Evolutionary conservation across 148 eudicot genomes (phyloP).

Genomic region (Camellia sinensis): DNA sequence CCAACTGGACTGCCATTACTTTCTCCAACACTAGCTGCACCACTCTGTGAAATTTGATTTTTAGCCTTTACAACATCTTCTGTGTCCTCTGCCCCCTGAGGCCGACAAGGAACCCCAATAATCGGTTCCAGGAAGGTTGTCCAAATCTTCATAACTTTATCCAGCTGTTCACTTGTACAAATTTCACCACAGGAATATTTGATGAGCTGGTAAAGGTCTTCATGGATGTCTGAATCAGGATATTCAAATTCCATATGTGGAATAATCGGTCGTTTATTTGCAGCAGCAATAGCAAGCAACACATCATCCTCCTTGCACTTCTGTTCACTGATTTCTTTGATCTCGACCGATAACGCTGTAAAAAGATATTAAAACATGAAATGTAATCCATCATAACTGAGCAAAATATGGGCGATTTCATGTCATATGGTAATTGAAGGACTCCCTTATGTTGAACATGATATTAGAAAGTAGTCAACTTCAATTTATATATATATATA

Average conservation of each 20-base stretch:
- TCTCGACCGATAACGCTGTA: conserved; percentile 18
- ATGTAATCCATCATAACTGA: background rate
- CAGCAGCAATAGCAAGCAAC: conserved; percentile 57
- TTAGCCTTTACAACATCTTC: conserved; percentile 43
- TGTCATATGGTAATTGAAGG: background rate
- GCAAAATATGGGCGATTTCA: background rate
- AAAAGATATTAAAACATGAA: conserved; percentile 8
- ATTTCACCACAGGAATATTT: conserved; percentile 76
- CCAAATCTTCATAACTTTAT: conserved; percentile 88
- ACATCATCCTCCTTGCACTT: conserved; percentile 52
- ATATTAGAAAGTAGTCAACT: background rate
- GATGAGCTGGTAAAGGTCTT: conserved; percentile 75
- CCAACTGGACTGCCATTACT: conserved; percentile 39
- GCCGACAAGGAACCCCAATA: conserved; percentile 63
- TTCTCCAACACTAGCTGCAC: conserved; percentile 30
- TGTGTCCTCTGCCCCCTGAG: conserved; percentile 44
- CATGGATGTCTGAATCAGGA: conserved; percentile 69
- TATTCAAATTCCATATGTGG: conserved; percentile 74
- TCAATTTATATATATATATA: background rate
- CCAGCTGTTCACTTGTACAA: conserved; percentile 71
- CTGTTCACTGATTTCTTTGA: conserved; percentile 71
- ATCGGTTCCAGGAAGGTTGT: conserved; percentile 68
- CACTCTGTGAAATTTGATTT: conserved; percentile 26
- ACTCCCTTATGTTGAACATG: too few species aligned
- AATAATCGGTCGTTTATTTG: conserved; percentile 45